Conservation (phyloP, 768 basidiomycete genomes). For the Fomitopsis pulvina region DNA sequence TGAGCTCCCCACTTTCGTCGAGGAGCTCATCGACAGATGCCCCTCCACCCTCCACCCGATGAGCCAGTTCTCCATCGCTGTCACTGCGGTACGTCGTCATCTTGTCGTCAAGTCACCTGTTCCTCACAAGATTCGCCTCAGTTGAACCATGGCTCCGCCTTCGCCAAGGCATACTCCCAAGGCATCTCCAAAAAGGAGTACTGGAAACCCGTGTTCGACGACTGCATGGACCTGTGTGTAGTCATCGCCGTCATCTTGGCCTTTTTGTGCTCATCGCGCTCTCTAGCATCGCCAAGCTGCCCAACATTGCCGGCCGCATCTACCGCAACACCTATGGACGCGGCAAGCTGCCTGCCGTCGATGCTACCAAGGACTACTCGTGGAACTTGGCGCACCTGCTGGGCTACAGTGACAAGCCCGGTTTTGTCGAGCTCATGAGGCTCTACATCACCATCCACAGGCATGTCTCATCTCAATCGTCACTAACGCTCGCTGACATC, state of each 20-base stretch:
- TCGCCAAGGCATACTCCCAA: slow-evolving; percentile 90
- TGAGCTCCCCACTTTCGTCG: slow-evolving; percentile 89
- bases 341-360: slow-evolving; percentile 84
- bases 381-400: slow-evolving; percentile 85
- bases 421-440: slow-evolving; percentile 90
- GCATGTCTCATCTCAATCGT: slow-evolving; percentile 13
- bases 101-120: not conserved
- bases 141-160: slow-evolving; percentile 94
- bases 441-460: slow-evolving; percentile 98
- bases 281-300: slow-evolving; percentile 86
- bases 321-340: slow-evolving; percentile 83
- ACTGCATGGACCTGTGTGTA: slow-evolving; percentile 76
- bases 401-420: slow-evolving; percentile 82
- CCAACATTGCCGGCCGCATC: slow-evolving; percentile 91
- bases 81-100: slow-evolving; percentile 66
- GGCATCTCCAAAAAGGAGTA: slow-evolving; percentile 94
- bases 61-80: slow-evolving; percentile 96
- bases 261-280: not conserved
- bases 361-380: slow-evolving; percentile 80
- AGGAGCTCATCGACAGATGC: slow-evolving; percentile 91
- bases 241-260: not conserved
- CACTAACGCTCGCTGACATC: not conserved
- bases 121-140: slow-evolving; percentile 22
- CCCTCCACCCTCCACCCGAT: slow-evolving; percentile 94
- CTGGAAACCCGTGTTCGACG: slow-evolving; percentile 92